These are phyloP conservation scores for Colletotrichum trifolii DNA, from an alignment of 2,329 filamentous ascomycete species.

Conservation along the genomic window DNA sequence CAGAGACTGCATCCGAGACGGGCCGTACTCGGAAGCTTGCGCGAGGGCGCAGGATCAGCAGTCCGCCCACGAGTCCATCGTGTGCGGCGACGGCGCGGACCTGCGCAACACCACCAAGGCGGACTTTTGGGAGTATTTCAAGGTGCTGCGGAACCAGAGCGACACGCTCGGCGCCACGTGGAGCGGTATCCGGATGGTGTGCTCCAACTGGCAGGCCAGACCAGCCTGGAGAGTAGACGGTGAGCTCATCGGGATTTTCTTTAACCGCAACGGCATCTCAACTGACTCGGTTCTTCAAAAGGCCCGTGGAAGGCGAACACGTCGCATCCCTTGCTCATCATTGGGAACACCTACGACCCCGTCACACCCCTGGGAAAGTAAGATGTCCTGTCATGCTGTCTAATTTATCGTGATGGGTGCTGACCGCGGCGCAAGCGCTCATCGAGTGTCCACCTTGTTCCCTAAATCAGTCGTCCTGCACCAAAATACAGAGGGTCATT, in stretches of 20 bases:
- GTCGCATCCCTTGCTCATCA: slow-evolving; percentile 44
- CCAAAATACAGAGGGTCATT: slow-evolving; percentile 20
- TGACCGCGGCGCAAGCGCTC: slow-evolving; percentile 4
- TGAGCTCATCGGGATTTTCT: not conserved
- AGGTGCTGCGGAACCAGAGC: slow-evolving; percentile 28
- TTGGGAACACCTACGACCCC: slow-evolving; percentile 45
- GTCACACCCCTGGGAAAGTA: slow-evolving; percentile 20
- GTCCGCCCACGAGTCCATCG: slow-evolving; percentile 26
- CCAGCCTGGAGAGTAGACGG: slow-evolving; percentile 38
- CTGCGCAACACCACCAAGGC: slow-evolving; percentile 23
- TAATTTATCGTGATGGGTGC: not conserved
- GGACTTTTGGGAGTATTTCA: slow-evolving; percentile 34
- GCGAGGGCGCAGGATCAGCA: not conserved
- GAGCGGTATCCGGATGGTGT: slow-evolving; percentile 38
- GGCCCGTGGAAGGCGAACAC: slow-evolving; percentile 39
- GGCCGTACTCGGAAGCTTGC: slow-evolving; percentile 15
- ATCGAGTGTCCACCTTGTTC: slow-evolving; percentile 14
- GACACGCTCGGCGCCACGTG: slow-evolving; percentile 33
- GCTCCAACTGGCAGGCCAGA: slow-evolving; percentile 44
- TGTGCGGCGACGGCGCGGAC: slow-evolving; percentile 32
- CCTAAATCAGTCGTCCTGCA: slow-evolving; percentile 16
- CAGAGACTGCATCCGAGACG: not conserved
- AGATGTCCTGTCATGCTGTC: not conserved
- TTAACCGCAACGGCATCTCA: not conserved
- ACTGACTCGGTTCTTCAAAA: not conserved